Conservation (phyloP, 306 rosid genomes). For the Dryas drummondii region DNA sequence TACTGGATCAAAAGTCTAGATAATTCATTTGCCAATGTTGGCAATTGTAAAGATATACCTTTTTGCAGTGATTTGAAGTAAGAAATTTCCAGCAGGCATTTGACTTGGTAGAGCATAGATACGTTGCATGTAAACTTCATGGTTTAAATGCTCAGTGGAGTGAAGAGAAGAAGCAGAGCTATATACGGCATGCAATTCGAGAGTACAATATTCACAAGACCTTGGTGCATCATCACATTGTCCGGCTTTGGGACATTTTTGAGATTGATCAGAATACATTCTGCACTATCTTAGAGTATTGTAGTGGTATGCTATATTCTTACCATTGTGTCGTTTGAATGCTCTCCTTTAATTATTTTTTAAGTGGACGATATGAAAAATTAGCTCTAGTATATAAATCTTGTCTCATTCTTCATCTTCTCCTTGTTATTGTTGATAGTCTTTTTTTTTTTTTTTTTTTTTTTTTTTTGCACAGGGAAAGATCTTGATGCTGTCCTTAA, state of each 20-base stretch:
- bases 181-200: constrained; percentile 93
- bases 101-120: constrained; percentile 97
- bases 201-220: constrained; percentile 99
- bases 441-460: neutral
- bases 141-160: constrained; percentile 99
- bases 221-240: constrained; percentile 90
- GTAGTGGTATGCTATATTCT: constrained; percentile 65
- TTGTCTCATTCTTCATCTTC: neutral
- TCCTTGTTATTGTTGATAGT: constrained; percentile 4
- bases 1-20: constrained; percentile 34
- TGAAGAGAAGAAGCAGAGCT: constrained; percentile 99
- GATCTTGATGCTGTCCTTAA: constrained; percentile 97
- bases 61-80: constrained; percentile 99
- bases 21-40: constrained; percentile 65
- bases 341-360: constrained; percentile 13
- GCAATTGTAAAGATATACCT: constrained; percentile 78
- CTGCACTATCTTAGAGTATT: constrained; percentile 93
- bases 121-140: constrained; percentile 98
- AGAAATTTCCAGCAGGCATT: constrained; percentile 99
- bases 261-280: constrained; percentile 97
- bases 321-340: constrained; percentile 21
- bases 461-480: constrained; percentile 57
- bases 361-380: neutral
- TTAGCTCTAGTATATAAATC: neutral
- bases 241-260: constrained; percentile 98